phyloP scores from a whole-genome alignment of 805 yeast genomes.

The Saturnispora serradocipensis region DNA sequence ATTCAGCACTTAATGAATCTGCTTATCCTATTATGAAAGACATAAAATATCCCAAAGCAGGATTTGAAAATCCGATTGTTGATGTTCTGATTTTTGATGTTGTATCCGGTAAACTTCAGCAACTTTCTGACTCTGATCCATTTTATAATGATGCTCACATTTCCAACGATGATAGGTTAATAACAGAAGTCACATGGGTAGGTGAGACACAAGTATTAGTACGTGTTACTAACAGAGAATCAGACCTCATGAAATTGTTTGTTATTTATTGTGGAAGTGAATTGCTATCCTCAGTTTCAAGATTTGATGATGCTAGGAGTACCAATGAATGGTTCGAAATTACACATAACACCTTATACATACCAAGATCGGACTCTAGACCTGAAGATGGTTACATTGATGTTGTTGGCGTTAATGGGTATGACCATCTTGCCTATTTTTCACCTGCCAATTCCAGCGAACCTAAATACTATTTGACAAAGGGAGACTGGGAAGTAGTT shows the following conservation, averaged over 20 bases:
- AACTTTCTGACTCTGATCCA: conserved; percentile 24
- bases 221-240: conserved; percentile 54
- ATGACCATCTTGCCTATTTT: conserved; percentile 75
- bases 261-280: conserved; percentile 36
- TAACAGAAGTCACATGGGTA: conserved; percentile 68
- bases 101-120: conserved; percentile 15
- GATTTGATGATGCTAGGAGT: conserved; percentile 36
- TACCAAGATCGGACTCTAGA: conserved; percentile 46
- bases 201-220: conserved; percentile 44
- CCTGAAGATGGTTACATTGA: conserved; percentile 70
- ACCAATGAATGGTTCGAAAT: conserved; percentile 74
- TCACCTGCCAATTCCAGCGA: conserved; percentile 52
- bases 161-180: conserved; percentile 35
- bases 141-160: conserved; percentile 36
- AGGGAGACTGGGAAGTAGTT: conserved; percentile 89
- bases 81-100: conserved; percentile 40
- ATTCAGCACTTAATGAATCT: conserved; percentile 24
- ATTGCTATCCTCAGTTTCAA: conserved; percentile 30
- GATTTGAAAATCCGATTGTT: conserved; percentile 63
- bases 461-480: conserved; percentile 48
- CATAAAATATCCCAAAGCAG: conserved; percentile 81
- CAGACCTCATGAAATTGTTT: conserved; percentile 53
- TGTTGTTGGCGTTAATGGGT: conserved; percentile 51
- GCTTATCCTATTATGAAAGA: conserved; percentile 50
- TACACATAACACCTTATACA: conserved; percentile 48